Base-by-base conservation (phyloP, 2,329 filamentous ascomycete species). In the Leptographium flavum region DNA sequence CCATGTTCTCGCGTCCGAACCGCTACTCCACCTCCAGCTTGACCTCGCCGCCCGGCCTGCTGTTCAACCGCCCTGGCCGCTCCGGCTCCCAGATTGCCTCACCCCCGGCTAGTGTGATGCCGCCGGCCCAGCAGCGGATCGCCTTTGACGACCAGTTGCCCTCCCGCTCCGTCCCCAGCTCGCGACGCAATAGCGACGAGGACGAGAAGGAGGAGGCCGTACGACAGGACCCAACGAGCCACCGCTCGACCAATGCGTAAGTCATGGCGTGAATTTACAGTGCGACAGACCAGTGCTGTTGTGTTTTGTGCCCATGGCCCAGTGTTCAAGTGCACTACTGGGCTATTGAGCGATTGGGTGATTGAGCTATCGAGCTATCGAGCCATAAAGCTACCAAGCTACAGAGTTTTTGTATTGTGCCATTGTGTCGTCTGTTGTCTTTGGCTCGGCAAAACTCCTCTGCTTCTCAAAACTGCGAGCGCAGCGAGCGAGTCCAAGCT, bases 1-100 rank as follows among this genome's bases (percentile, higher is more conserved):
- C 79, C 56, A 79, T 83, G 53, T 84, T 92, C 58, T 87, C 86
- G 45, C 79, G 87, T 36, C 84, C 87, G 37, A 88, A 88, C 60
- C 78, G 88, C 50, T 90, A 94, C 67, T 94, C 90, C 45, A 83
- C 84, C 49, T 88, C 87, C 32, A 92, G 85, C 65, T 71, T 95
- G 57, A 82, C 83, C 38, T 90, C 87, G 31, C 83, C 87, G 37
- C 83, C 83, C 5, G 83, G 83, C 39, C 64, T 50, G 1, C 44
- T 85, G 45, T 78, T 82, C 62, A 81, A 79, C 59, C 79, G 86
- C 49, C 75, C 83, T 42, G 80, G 73, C 51, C 77, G 86, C 50
- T 85, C 84, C 28, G 83, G 83, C 53, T 87, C 87, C 27, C 80
- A 87, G 57, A 72, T 92, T 48, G 80, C 83, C 8, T 93, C 87